Percentiles rank a stretch among this genome's conserved stretches.
Evolutionary conservation across 2,329 filamentous ascomycete species (phyloP).

Genomic region (Paracoccidioides brasiliensis): DNA sequence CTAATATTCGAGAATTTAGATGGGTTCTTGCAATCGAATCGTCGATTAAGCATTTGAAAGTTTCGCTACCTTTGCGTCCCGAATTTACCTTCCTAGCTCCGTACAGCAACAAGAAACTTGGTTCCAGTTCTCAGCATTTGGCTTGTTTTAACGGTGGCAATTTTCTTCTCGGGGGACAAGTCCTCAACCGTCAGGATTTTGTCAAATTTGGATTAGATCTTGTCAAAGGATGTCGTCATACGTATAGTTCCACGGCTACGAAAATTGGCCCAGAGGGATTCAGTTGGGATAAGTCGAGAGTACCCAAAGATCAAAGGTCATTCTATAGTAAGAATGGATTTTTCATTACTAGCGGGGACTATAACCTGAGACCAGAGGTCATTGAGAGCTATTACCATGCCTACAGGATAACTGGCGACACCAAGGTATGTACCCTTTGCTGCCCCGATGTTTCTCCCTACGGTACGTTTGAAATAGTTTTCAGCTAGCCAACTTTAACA

Average conservation of each 20-base stretch:
- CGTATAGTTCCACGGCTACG: slow-evolving; percentile 55
- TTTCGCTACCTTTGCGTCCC: slow-evolving; percentile 50
- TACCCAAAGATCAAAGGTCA: slow-evolving; percentile 34
- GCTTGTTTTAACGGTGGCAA: slow-evolving; percentile 77
- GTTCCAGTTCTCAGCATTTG: slow-evolving; percentile 37
- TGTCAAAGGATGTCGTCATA: slow-evolving; percentile 58
- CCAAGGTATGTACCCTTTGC: slow-evolving; percentile 29
- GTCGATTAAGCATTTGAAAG: slow-evolving; percentile 56
- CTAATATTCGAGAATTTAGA: slow-evolving; percentile 21
- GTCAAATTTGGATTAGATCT: slow-evolving; percentile 61
- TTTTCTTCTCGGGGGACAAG: slow-evolving; percentile 67
- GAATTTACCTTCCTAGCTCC: slow-evolving; percentile 54
- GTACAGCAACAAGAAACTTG: slow-evolving; percentile 24
- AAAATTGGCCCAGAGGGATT: slow-evolving; percentile 66
- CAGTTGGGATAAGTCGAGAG: slow-evolving; percentile 43
- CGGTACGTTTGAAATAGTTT: not conserved
- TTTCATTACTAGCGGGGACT: slow-evolving; percentile 49
- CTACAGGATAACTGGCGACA: slow-evolving; percentile 62
- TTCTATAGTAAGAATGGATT: slow-evolving; percentile 60
- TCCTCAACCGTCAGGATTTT: slow-evolving; percentile 53
- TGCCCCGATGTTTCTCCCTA: not conserved
- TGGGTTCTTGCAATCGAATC: slow-evolving; percentile 68
- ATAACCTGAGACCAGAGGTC: slow-evolving; percentile 66
- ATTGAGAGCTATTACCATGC: slow-evolving; percentile 80
- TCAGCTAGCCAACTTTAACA: not conserved